A percentile compares a stretch with the other conserved stretches of the same genome.
Conservation (phyloP, 129 eudicot genomes). For the Artemisia argyi region DNA sequence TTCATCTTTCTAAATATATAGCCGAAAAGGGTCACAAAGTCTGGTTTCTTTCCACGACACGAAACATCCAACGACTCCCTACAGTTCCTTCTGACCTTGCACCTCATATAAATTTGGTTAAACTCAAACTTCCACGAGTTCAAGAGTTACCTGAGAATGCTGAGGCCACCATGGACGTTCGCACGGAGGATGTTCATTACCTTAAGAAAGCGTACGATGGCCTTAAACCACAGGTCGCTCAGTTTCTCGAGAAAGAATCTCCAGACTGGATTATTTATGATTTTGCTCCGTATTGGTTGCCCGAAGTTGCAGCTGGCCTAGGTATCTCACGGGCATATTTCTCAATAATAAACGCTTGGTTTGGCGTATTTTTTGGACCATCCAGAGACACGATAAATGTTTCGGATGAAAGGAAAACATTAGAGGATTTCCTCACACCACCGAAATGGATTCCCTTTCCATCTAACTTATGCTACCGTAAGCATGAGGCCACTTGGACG, state of each 20-base stretch:
- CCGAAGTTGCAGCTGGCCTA: constrained; percentile 30
- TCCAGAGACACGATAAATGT: constrained; percentile 26
- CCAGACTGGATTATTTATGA: constrained; percentile 57
- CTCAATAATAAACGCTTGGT: constrained; percentile 25
- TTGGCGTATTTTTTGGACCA: constrained; percentile 15
- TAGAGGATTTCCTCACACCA: constrained; percentile 29
- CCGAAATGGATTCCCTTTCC: constrained; percentile 46
- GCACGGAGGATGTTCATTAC: constrained; percentile 17
- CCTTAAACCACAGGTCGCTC: constrained; percentile 31
- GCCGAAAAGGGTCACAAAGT: constrained; percentile 48
- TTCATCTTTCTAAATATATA: constrained; percentile 43
- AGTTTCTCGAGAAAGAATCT: constrained; percentile 28
- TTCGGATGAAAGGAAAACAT: constrained; percentile 18
- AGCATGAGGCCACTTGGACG: constrained; percentile 30
- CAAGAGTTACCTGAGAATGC: constrained; percentile 38
- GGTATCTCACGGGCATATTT: constrained; percentile 32
- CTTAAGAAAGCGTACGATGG: constrained; percentile 56
- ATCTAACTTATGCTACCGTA: constrained; percentile 26
- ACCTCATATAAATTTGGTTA: constrained; percentile 22
- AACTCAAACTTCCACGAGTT: constrained; percentile 36
- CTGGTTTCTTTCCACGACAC: constrained; percentile 40
- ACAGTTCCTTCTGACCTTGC: constrained; percentile 21
- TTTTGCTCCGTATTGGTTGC: constrained; percentile 47
- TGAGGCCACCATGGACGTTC: constrained; percentile 48
- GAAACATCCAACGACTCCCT: constrained; percentile 56